Evolutionary conservation across 345 rosid species (phyloP), one percentile per base, ranked within the genome.

Genomic region (Pistacia vera): DNA sequence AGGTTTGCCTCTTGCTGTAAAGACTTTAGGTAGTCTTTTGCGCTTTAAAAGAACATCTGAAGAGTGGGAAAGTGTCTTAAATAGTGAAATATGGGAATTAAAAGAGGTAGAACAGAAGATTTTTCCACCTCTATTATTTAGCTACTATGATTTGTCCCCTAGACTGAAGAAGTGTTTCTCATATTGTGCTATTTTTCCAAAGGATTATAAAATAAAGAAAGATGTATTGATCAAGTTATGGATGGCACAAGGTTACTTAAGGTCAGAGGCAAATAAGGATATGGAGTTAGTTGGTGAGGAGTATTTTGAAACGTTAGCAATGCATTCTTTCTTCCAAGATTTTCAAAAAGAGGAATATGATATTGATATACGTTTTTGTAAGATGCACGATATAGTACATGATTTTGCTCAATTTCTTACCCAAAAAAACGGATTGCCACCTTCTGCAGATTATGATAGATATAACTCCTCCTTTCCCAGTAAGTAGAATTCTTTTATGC

Each of bases 361-460:
- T 28, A 38, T 18, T 30, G 0, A 3, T 2, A 52, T 68, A 30
- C 1, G 0, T n/a, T 18, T 25, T 0, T 30, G 41, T 14, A 68
- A 52, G 17, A 68, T 68, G 72, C 72, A 68, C 14, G 46, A 54
- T 52, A 68, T 68, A 17, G 48, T 68, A 3, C 72, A 68, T 33
- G 60, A 68, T 30, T 54, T 68, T 33, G 44, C 60, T 2, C 60
- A 68, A 33, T 68, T 30, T 68, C 60, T 55, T 17, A 30, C 60
- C 5, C 9, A 33, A 18, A 52, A 54, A n/a, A n/a, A n/a, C n/a
- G n/a, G n/a, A n/a, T n/a, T n/a, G n/a, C n/a, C n/a, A n/a, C n/a
- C n/a, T n/a, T n/a, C n/a, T n/a, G n/a, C n/a, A n/a, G n/a, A n/a
- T n/a, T n/a, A n/a, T n/a, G n/a, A n/a, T n/a, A n/a, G n/a, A n/a